Conservation (phyloP, 2,329 filamentous ascomycete genomes). For the Fusarium subglutinans region DNA sequence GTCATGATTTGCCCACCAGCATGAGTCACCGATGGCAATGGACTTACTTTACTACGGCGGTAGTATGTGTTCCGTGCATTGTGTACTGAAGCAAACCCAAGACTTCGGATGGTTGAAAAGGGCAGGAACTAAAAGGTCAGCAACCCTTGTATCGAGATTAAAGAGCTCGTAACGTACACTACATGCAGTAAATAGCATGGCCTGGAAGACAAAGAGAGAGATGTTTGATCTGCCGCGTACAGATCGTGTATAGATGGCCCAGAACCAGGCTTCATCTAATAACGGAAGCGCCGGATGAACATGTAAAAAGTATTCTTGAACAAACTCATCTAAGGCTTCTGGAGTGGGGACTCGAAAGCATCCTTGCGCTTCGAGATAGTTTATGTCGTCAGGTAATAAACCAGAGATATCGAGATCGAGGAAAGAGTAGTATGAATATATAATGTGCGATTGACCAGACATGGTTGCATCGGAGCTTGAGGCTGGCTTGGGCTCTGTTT, state of each 20-base stretch:
- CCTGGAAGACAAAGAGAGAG: slow-evolving; percentile 20
- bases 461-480: not conserved
- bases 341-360: slow-evolving; percentile 22
- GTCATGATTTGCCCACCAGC: not conserved
- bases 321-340: slow-evolving; percentile 2
- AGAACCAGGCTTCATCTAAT: slow-evolving; percentile 4
- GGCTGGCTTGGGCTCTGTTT: not conserved
- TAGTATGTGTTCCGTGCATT: slow-evolving; percentile 23
- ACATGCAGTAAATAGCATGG: slow-evolving; percentile 25
- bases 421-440: slow-evolving; percentile 22
- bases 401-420: slow-evolving; percentile 13
- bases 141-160: too few relatives aligned
- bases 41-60: slow-evolving; percentile 14
- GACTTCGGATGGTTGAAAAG: not conserved
- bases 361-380: slow-evolving; percentile 20
- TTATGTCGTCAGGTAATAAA: slow-evolving; percentile 6
- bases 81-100: slow-evolving; percentile 14
- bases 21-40: not conserved
- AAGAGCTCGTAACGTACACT: not conserved
- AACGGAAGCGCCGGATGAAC: not conserved
- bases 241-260: slow-evolving; percentile 8
- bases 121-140: slow-evolving; percentile 16
- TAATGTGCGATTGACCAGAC: slow-evolving; percentile 5
- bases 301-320: not conserved
- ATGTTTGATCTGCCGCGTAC: not conserved